A percentile compares a stretch with the other conserved stretches of the same genome.
phyloP scores from a whole-genome alignment of 2,329 filamentous ascomycete species.

The Cercospora beticola region DNA sequence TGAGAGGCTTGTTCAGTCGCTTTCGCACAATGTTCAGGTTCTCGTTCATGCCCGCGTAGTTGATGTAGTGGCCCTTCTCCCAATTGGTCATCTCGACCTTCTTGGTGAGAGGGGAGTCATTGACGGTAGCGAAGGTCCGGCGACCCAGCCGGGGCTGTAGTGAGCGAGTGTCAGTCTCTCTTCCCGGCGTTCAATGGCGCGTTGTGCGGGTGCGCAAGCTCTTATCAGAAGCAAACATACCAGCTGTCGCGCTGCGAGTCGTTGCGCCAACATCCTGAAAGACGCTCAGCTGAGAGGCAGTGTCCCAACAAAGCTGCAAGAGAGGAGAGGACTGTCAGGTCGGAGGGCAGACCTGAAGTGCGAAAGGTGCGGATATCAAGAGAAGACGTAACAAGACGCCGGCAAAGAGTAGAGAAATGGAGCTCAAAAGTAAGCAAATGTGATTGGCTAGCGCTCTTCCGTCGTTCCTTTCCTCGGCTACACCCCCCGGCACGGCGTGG shows the following conservation, averaged over 20 bases:
- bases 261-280: constrained; percentile 40
- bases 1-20: constrained; percentile 79
- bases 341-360: constrained; percentile 26
- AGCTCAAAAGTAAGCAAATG: constrained; percentile 13
- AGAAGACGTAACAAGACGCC: constrained; percentile 18
- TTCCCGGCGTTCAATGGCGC: constrained; percentile 10
- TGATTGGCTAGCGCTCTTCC: constrained; percentile 10
- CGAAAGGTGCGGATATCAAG: constrained; percentile 19
- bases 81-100: constrained; percentile 98
- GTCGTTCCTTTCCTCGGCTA: constrained; percentile 9
- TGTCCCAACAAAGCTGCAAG: constrained; percentile 17
- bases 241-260: constrained; percentile 43
- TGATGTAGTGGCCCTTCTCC: constrained; percentile 96
- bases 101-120: constrained; percentile 81
- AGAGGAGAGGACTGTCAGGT: constrained; percentile 24
- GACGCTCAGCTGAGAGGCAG: constrained; percentile 26
- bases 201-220: constrained; percentile 8
- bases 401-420: constrained; percentile 20
- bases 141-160: constrained; percentile 48
- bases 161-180: constrained; percentile 22
- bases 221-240: constrained; percentile 35
- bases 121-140: constrained; percentile 74
- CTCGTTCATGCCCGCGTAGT: constrained; percentile 99
- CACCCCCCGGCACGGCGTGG: constrained; percentile 6
- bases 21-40: constrained; percentile 87